These are phyloP conservation scores for Neurospora sp. DNA, from an alignment of 495 filamentous ascomycete species.

Conservation along the genomic window DNA sequence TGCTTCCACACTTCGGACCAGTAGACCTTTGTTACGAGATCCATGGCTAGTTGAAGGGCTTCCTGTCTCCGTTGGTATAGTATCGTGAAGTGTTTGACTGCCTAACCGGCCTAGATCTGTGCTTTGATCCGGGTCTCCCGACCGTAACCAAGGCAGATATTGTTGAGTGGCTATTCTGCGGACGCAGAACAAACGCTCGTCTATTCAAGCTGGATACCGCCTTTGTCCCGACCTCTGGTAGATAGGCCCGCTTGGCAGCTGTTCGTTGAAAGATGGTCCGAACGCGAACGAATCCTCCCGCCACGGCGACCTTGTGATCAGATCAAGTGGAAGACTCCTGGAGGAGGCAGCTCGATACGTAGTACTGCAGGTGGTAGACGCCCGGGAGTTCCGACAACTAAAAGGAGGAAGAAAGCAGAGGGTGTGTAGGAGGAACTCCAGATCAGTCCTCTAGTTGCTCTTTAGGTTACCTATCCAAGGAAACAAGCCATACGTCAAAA, in stretches of 20 bases:
- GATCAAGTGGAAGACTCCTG: neutral
- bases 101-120: neutral
- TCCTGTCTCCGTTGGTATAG: neutral
- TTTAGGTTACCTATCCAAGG: neutral
- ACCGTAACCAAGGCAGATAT: neutral
- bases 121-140: neutral
- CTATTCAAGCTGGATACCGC: neutral
- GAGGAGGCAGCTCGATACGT: neutral
- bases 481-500: neutral
- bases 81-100: neutral
- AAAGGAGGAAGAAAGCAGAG: neutral
- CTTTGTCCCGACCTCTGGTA: neutral
- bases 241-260: neutral
- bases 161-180: neutral
- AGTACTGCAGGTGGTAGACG: neutral
- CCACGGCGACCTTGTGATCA: neutral
- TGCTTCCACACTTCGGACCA: neutral
- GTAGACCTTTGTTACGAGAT: neutral
- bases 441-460: neutral
- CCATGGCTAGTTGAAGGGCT: neutral
- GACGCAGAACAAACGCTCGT: neutral
- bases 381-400: neutral
- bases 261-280: neutral
- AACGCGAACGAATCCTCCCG: neutral
- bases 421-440: neutral